These are phyloP conservation scores for Blastocystis sp. DNA, from an alignment of 352 stramenopile genomes.

Conservation along the genomic window DNA sequence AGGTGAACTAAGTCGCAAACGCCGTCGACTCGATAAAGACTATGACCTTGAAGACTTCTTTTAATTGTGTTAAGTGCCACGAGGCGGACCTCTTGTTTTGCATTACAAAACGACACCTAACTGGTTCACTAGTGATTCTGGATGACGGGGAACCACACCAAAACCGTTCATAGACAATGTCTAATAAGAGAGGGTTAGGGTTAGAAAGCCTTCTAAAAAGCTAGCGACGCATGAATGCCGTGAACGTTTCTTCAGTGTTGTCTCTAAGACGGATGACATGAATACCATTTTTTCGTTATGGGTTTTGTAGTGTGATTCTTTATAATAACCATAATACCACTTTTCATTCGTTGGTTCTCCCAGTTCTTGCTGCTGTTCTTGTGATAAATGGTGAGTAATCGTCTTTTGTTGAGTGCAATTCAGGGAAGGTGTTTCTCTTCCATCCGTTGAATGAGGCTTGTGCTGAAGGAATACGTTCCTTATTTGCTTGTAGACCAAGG, in stretches of 20 bases:
- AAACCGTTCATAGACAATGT: conserved; percentile 10
- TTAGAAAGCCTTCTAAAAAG: conserved; percentile 13
- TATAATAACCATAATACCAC: no score
- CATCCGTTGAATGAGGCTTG: no score
- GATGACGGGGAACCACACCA: conserved; percentile 38
- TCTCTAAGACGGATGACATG: not conserved
- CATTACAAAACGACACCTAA: conserved; percentile 13
- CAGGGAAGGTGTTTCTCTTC: no score
- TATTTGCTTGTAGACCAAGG: conserved; percentile 86
- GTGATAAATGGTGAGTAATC: no score
- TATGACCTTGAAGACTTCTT: conserved; percentile 52
- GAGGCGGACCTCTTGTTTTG: conserved; percentile 54
- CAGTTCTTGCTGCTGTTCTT: no score
- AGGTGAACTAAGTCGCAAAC: conserved; percentile 44
- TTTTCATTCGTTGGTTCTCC: no score
- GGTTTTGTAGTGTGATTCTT: not conserved
- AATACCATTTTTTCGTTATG: not conserved
- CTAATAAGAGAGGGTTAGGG: conserved; percentile 34
- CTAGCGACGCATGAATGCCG: not conserved
- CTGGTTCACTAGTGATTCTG: conserved; percentile 55
- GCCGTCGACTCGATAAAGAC: not conserved
- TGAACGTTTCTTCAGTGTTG: not conserved
- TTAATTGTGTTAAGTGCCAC: conserved; percentile 9
- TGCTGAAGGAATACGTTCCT: not conserved
- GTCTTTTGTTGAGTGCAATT: no score